phyloP scores from a whole-genome alignment of 208 protist species.

The Jaenimonas drosophilae region DNA sequence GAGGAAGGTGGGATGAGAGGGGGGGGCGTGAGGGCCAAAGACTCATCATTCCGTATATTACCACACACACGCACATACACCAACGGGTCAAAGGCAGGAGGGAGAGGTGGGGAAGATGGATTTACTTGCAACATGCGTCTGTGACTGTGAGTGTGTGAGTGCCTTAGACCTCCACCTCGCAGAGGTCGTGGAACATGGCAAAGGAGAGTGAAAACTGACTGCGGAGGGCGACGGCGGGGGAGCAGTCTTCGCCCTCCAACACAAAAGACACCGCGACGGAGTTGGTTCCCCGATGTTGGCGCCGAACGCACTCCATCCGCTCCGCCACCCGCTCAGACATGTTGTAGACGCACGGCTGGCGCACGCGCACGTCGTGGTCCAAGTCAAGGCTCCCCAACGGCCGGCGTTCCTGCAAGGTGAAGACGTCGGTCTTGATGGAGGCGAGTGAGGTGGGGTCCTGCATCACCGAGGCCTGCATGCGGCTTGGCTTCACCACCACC shows the following conservation, averaged over 20 bases:
- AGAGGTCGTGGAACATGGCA: slow-evolving; percentile 51
- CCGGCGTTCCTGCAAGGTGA: slow-evolving; percentile 59
- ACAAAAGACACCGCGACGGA: slow-evolving; percentile 45
- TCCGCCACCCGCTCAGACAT: slow-evolving; percentile 67
- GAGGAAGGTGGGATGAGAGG: no score
- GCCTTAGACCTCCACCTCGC: slow-evolving; percentile 19
- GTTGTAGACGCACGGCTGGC: slow-evolving; percentile 73
- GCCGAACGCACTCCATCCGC: slow-evolving; percentile 29
- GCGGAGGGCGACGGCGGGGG: slow-evolving; percentile 50
- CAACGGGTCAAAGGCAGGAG: neutral
- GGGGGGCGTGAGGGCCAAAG: no score
- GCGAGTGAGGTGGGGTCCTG: slow-evolving; percentile 61
- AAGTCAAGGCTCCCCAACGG: slow-evolving; percentile 20
- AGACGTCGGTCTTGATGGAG: slow-evolving; percentile 61
- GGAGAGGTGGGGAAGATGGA: neutral
- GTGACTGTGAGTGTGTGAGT: no score
- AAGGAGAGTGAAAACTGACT: slow-evolving; percentile 59
- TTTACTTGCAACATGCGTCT: neutral
- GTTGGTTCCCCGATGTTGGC: slow-evolving; percentile 7
- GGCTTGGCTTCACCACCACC: slow-evolving; percentile 30
- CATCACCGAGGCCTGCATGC: slow-evolving; percentile 37
- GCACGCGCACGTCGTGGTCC: slow-evolving; percentile 34
- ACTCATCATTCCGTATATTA: no score
- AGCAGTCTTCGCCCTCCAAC: slow-evolving; percentile 32
- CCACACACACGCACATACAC: no score